Conservation (phyloP, 208 protist genomes). For the Leishmania tarentolae region DNA sequence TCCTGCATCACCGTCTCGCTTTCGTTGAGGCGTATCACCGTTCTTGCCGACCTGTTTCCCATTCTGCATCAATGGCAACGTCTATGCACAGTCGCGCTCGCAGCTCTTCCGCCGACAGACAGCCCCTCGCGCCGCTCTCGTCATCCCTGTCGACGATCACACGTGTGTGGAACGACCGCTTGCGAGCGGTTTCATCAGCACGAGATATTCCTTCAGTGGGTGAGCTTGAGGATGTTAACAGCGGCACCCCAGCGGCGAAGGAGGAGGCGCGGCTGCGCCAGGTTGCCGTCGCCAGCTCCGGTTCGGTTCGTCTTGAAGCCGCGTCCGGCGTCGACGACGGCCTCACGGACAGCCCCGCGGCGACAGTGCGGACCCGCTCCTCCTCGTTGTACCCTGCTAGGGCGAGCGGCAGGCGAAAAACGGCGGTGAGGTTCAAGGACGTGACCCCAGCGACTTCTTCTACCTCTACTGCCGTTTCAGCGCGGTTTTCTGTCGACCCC, state of each 20-base stretch:
- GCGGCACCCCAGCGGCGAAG: conserved; percentile 15
- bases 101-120: conserved; percentile 1
- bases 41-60: not conserved
- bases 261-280: conserved; percentile 7
- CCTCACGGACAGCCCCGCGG: conserved; percentile 26
- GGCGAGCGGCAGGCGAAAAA: not conserved
- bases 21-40: not conserved
- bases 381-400: conserved; percentile 12
- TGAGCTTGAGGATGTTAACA: conserved; percentile 11
- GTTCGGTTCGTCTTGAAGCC: not conserved
- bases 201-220: not conserved
- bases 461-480: not conserved
- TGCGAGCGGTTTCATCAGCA: conserved; percentile 13
- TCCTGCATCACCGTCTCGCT: not conserved
- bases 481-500: conserved; percentile 20
- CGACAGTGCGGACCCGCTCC: conserved; percentile 3
- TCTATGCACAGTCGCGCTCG: conserved; percentile 9
- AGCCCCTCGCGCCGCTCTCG: not conserved
- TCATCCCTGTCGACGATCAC: conserved; percentile 27
- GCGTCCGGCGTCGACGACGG: conserved; percentile 15
- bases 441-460: not conserved
- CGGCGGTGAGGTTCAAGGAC: not conserved
- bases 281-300: not conserved
- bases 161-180: conserved; percentile 35
- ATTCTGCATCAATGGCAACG: not conserved